Conservation (phyloP, 2,329 filamentous ascomycete genomes). For the Hymenoscyphus salicellus region DNA sequence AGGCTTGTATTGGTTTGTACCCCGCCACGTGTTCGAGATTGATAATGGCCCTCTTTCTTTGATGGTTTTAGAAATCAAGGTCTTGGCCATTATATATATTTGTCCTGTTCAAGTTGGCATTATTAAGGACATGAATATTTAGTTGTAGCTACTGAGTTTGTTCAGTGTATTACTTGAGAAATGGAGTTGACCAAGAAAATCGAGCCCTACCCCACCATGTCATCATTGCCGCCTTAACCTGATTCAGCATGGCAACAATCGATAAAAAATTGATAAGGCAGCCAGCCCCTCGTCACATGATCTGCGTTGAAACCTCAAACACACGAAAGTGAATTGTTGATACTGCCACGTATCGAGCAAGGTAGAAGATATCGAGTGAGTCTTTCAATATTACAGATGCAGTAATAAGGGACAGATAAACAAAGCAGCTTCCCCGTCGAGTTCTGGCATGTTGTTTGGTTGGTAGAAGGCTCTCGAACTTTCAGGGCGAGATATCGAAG, state of each 20-base stretch:
- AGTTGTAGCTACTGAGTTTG: too few relatives aligned
- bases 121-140: too few relatives aligned
- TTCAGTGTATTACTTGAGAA: too few relatives aligned
- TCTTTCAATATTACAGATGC: neutral
- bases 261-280: slow-evolving; percentile 2
- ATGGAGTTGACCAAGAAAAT: too few relatives aligned
- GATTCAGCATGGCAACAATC: neutral
- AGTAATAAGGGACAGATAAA: neutral
- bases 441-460: neutral
- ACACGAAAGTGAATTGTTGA: too few relatives aligned
- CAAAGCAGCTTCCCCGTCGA: neutral
- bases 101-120: too few relatives aligned
- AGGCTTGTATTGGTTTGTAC: neutral
- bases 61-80: too few relatives aligned
- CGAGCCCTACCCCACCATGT: too few relatives aligned
- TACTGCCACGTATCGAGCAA: neutral
- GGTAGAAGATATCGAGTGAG: neutral
- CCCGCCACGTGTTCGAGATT: slow-evolving; percentile 1
- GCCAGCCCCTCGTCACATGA: neutral
- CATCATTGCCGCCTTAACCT: too few relatives aligned
- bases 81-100: too few relatives aligned
- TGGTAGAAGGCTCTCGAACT: slow-evolving; percentile 10
- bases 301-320: too few relatives aligned
- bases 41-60: neutral
- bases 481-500: slow-evolving; percentile 8